Base-by-base conservation (phyloP, 2,329 filamentous ascomycete genomes). In the Fusarium vanettenii region DNA sequence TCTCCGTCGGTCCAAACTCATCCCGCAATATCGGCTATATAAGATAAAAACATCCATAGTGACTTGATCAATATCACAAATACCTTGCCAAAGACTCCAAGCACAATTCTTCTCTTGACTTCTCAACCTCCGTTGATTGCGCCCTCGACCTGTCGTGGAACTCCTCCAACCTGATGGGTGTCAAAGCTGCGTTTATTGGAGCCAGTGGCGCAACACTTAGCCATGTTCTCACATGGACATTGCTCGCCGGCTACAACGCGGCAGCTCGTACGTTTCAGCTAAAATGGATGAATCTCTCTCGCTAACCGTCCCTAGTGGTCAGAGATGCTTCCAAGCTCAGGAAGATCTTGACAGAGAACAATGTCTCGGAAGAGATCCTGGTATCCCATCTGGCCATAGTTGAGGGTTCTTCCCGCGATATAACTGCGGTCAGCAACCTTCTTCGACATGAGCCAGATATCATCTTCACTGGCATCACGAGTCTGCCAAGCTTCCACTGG, bases 391-490 rank as follows among this genome's bases (percentile, higher is more conserved):
- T 65, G 20, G 22, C 35, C 16, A 48, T 60, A 16, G 55, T 60
- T 13, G 55, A 65, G 31, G 55, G 55, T 6, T 65, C 63, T 13
- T 65, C 63, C 31, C 63, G 63, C 20, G 63, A 65, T 50, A 20
- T 59, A 25, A 20, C 43, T 6, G 52, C 55, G 20, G 63, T 65
- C 4, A 18, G 48, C 43, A 31, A 60, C 6, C 63, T 65, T 18
- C 39, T 65, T 18, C 52, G 55, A 16, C 59, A 50, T 41, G 63
- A 65, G 6, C 63, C 63, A 9, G 55, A 65, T 20, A 31, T 65
- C 41, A 50, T 65, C 31, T 65, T 65, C 39, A 65, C 52, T 13
- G 63, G 63, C 52, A 65, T 65, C 39, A 65, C 63, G 7, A 65
- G 55, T 29, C 35, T 33, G 6, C 29, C 52, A 14, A 60, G 39